phyloP scores from a whole-genome alignment of 2,329 filamentous ascomycete genomes.

The Sporothrix mexicana region DNA sequence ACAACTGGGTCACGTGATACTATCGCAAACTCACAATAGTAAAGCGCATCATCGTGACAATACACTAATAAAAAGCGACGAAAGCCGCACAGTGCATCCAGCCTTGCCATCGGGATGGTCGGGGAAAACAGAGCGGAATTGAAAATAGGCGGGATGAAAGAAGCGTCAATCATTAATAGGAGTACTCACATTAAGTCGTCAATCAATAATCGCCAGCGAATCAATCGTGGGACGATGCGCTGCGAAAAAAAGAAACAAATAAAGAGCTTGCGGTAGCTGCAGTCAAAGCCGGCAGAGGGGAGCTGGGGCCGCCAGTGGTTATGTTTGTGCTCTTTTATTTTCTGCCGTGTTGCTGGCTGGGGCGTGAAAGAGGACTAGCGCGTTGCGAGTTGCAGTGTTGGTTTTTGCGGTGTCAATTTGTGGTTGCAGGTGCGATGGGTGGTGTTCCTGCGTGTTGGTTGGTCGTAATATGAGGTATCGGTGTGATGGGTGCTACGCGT shows the following conservation, averaged over 20 bases:
- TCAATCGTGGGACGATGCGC: slow-evolving; percentile 13
- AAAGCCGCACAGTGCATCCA: neutral
- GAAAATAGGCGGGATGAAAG: slow-evolving; percentile 1
- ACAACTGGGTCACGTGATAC: slow-evolving; percentile 4
- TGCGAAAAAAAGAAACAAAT: slow-evolving; percentile 16
- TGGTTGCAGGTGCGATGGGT: slow-evolving; percentile 5
- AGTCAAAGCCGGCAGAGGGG: slow-evolving; percentile 2
- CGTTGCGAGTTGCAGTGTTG: slow-evolving; percentile 21
- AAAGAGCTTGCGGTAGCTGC: slow-evolving; percentile 19
- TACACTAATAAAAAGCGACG: neutral
- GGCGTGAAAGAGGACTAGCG: slow-evolving; percentile 22
- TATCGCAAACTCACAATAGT: neutral
- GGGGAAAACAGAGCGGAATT: neutral
- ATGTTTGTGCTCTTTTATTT: slow-evolving; percentile 29
- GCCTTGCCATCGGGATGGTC: neutral
- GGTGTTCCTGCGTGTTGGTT: too few relatives aligned
- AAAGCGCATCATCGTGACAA: neutral
- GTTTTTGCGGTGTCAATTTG: neutral
- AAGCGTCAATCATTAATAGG: neutral
- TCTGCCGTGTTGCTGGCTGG: slow-evolving; percentile 19
- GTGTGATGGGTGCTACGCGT: neutral
- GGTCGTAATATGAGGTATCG: neutral
- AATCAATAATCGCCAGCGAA: neutral
- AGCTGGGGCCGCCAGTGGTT: slow-evolving; percentile 24
- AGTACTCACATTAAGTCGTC: slow-evolving; percentile 5